These are phyloP conservation scores for Salix brachista DNA, from an alignment of 345 rosid species.

Conservation along the genomic window DNA sequence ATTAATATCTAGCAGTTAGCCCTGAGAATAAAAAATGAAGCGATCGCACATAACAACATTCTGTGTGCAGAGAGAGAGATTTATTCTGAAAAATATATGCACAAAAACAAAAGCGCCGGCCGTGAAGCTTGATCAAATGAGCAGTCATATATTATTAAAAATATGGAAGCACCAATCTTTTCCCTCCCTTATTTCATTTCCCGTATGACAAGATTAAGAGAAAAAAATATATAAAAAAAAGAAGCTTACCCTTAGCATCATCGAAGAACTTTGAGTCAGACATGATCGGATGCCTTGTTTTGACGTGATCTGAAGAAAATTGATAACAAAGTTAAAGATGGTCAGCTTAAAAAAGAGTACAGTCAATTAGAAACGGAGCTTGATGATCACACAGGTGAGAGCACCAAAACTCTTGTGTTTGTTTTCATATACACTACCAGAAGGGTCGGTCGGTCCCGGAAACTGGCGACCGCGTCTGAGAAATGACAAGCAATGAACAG, in stretches of 20 bases:
- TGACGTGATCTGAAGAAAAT: not conserved
- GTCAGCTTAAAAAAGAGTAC: not conserved
- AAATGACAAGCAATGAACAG: too few species aligned
- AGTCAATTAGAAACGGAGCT: not conserved
- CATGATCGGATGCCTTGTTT: not conserved
- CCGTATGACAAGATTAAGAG: not conserved
- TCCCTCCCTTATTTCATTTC: too few species aligned
- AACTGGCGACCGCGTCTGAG: not conserved
- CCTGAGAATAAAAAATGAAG: too few species aligned
- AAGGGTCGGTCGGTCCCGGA: not conserved
- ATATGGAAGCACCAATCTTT: too few species aligned
- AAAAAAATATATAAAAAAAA: not conserved
- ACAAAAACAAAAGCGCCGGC: too few species aligned
- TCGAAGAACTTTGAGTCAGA: not conserved
- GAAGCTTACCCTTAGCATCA: not conserved
- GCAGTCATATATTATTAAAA: too few species aligned
- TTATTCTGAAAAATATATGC: too few species aligned
- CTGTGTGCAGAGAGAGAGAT: too few species aligned
- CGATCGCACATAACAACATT: too few species aligned
- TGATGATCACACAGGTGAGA: not conserved
- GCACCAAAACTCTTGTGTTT: not conserved
- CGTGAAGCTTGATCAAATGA: too few species aligned
- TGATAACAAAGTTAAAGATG: not conserved
- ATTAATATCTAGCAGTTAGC: not conserved
- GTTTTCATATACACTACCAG: not conserved